Evolutionary conservation across 169 alveolate species (phyloP).

Genomic region (Eimeria sp.): DNA sequence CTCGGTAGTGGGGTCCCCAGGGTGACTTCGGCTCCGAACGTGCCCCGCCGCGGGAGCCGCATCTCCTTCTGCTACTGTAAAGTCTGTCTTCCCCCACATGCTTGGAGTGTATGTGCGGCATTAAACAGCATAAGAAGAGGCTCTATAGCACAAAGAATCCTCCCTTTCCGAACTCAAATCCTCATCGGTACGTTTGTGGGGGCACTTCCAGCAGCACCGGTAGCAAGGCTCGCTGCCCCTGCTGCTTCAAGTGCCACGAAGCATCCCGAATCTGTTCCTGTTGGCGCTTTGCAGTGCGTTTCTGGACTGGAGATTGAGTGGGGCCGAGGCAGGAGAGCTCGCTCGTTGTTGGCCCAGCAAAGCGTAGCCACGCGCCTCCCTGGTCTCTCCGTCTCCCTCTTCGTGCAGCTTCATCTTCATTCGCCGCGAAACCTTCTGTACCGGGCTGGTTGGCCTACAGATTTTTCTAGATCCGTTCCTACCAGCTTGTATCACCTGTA

Average conservation of each 20-base stretch:
- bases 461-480: no score
- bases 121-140: not conserved
- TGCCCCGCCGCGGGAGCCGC: not conserved
- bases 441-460: not conserved
- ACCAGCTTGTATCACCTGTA: no score
- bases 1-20: not conserved
- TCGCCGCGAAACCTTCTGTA: not conserved
- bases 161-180: slow-evolving; percentile 80
- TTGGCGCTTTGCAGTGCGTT: slow-evolving; percentile 81
- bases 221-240: slow-evolving; percentile 72
- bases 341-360: slow-evolving; percentile 1
- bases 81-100: not conserved
- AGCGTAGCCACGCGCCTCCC: slow-evolving; percentile 28
- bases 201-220: slow-evolving; percentile 62
- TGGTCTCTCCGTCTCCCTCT: not conserved
- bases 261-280: slow-evolving; percentile 44
- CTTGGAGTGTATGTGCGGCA: not conserved
- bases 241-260: slow-evolving; percentile 81
- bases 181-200: slow-evolving; percentile 86
- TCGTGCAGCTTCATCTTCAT: not conserved
- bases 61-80: not conserved
- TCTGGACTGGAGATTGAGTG: slow-evolving; percentile 84
- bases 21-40: not conserved
- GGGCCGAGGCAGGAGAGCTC: slow-evolving; percentile 84
- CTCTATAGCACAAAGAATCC: slow-evolving; percentile 61